Evolutionary conservation across 176 grass and related monocot genomes (phyloP).

Genomic region (Poa pratensis): DNA sequence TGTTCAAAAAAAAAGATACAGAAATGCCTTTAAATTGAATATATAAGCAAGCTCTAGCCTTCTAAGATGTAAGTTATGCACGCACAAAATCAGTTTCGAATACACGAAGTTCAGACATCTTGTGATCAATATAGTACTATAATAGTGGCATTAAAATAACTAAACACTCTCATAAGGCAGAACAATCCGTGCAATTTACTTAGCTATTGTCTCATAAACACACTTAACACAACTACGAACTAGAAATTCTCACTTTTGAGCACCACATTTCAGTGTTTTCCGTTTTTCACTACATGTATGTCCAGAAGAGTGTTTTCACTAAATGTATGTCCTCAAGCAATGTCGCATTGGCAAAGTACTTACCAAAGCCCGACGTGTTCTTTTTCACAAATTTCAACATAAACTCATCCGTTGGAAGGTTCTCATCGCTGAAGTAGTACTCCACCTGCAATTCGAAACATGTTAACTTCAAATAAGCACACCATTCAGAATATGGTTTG

Average conservation of each 20-base stretch:
- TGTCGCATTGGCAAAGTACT: conserved; percentile 35
- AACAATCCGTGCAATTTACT: not conserved
- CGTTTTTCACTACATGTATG: conserved; percentile 7
- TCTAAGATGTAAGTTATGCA: conserved; percentile 11
- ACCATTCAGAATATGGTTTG: not conserved
- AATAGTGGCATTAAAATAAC: not conserved
- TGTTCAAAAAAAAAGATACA: not conserved
- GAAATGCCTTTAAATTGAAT: not conserved
- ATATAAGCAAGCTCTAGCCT: not conserved
- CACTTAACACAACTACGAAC: not conserved
- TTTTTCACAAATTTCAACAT: conserved; percentile 78
- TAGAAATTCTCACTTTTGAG: not conserved
- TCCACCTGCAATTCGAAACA: conserved; percentile 62
- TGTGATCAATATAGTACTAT: not conserved
- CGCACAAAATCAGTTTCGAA: not conserved
- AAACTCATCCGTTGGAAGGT: conserved; percentile 79
- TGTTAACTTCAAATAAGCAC: not conserved
- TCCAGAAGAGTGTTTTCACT: not conserved
- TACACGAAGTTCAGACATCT: conserved; percentile 9
- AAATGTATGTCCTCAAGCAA: conserved; percentile 27
- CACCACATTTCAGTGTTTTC: not conserved
- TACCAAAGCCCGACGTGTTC: conserved; percentile 80
- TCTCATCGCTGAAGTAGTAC: conserved; percentile 96
- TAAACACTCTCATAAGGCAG: not conserved
- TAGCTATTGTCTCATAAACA: not conserved